Evolutionary conservation across 1,139 yeast species (phyloP), one percentile per base, ranked within the genome.

Genomic region (Protomyces lactucae-debilis): DNA sequence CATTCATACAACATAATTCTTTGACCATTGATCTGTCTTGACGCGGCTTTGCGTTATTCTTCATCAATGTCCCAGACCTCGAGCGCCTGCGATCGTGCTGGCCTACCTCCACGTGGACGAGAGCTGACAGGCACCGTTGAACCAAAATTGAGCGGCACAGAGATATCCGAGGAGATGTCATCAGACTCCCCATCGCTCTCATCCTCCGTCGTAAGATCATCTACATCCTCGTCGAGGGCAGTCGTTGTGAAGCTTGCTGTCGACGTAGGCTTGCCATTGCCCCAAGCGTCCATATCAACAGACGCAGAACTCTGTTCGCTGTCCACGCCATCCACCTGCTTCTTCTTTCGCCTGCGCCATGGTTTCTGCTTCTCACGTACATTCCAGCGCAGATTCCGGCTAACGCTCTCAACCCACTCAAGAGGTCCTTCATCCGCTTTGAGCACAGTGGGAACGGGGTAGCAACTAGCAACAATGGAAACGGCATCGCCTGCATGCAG

Each of bases 321-420:
- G 10, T 18, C 3, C 18, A 12, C 48, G 16, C 12, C 25, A 18
- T 10, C 25, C 16, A 6, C 23, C 48, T 21, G 16, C 28, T 43
- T n/a, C 48, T 43, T 43, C 48, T 18, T 43, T 16, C n/a, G 48
- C 28, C n/a, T 43, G 23, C 18, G 48, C 48, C 48, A 43, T 43
- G 48, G 48, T 70, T 86, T 86, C 74, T 89, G 97, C 69, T 82
- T 85, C 72, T 88, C 92, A 67, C 96, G 80, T 16, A 82, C 87
- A 73, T 90, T 90, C 97, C 97, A 90, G 73, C 88, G 87, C 72
- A 90, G 77, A 57, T 90, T 88, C 60, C 95, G 79, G 70, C 92
- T 85, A 12, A 89, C 95, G 69, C 90, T 85, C 72, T 88, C 93
- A 69, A 89, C 84, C 73, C 88, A 90, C 73, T 88, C 96, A 1